Percentiles rank a stretch among this genome's conserved stretches.
These are phyloP conservation scores for Boeremia exigua DNA, from an alignment of 2,329 filamentous ascomycete species.

Conservation along the genomic window DNA sequence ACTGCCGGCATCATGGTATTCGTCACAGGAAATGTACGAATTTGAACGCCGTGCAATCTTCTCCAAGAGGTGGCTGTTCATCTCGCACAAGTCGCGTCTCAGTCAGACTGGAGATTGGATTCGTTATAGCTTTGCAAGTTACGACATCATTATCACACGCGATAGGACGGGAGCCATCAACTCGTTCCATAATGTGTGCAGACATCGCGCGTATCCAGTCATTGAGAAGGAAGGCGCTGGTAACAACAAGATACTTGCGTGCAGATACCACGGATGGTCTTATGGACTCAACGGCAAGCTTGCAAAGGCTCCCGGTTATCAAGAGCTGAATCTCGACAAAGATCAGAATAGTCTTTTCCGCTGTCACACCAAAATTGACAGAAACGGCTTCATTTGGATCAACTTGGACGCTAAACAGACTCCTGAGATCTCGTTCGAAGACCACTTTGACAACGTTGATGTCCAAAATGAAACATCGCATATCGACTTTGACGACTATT, in stretches of 20 bases:
- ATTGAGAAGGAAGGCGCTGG: slow-evolving; percentile 39
- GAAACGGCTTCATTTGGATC: slow-evolving; percentile 41
- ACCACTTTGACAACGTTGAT: slow-evolving; percentile 5
- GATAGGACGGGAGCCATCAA: slow-evolving; percentile 27
- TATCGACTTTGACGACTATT: background rate
- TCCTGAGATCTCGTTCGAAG: slow-evolving; percentile 25
- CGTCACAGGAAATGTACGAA: slow-evolving; percentile 49
- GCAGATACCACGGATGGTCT: slow-evolving; percentile 55
- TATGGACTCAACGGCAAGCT: slow-evolving; percentile 52
- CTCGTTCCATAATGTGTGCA: slow-evolving; percentile 53
- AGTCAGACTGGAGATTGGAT: slow-evolving; percentile 22
- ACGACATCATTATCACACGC: slow-evolving; percentile 19
- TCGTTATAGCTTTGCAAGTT: slow-evolving; percentile 8
- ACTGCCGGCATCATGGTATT: slow-evolving; percentile 51
- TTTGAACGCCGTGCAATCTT: slow-evolving; percentile 56
- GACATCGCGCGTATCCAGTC: slow-evolving; percentile 49
- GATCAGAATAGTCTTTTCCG: slow-evolving; percentile 39
- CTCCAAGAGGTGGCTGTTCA: slow-evolving; percentile 45
- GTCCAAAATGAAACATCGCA: background rate
- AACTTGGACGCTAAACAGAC: slow-evolving; percentile 35
- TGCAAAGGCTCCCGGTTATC: slow-evolving; percentile 52
- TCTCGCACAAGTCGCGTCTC: slow-evolving; percentile 39
- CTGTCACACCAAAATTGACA: slow-evolving; percentile 37
- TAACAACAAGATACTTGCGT: slow-evolving; percentile 45
- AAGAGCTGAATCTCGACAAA: slow-evolving; percentile 33